A percentile compares a stretch with the other conserved stretches of the same genome.
Evolutionary conservation across 441 rosid species (phyloP).

Genomic region (Corymbia citriodora): DNA sequence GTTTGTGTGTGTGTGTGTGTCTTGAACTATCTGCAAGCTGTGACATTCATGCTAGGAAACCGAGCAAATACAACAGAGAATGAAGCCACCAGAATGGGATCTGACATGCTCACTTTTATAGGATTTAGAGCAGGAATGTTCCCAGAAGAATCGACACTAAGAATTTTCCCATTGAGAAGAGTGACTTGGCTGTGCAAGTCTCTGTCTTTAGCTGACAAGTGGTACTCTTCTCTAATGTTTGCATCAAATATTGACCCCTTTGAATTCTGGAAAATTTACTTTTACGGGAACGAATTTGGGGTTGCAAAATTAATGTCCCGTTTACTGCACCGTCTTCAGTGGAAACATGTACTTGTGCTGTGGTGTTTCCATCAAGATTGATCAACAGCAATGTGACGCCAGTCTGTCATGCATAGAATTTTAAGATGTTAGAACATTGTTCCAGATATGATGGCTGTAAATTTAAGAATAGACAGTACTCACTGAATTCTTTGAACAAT

Average conservation of each 20-base stretch:
- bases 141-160: slow-evolving; percentile 22
- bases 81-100: slow-evolving; percentile 30
- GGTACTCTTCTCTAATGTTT: slow-evolving; percentile 31
- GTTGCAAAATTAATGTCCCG: neutral
- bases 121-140: slow-evolving; percentile 32
- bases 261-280: slow-evolving; percentile 10
- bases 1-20: neutral
- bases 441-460: neutral
- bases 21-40: slow-evolving; percentile 22
- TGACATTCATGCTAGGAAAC: slow-evolving; percentile 19
- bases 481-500: neutral
- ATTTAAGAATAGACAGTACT: neutral
- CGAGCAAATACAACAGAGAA: slow-evolving; percentile 33
- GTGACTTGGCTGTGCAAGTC: slow-evolving; percentile 33
- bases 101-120: slow-evolving; percentile 9
- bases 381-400: slow-evolving; percentile 24
- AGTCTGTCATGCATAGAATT: slow-evolving; percentile 3
- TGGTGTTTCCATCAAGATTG: slow-evolving; percentile 19
- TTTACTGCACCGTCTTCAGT: neutral
- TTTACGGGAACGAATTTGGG: neutral
- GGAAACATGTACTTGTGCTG: slow-evolving; percentile 16
- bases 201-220: slow-evolving; percentile 13
- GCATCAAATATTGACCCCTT: neutral
- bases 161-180: slow-evolving; percentile 33
- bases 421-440: neutral